phyloP scores from a whole-genome alignment of 2,329 filamentous ascomycete genomes.

The Aspergillus uvarum region DNA sequence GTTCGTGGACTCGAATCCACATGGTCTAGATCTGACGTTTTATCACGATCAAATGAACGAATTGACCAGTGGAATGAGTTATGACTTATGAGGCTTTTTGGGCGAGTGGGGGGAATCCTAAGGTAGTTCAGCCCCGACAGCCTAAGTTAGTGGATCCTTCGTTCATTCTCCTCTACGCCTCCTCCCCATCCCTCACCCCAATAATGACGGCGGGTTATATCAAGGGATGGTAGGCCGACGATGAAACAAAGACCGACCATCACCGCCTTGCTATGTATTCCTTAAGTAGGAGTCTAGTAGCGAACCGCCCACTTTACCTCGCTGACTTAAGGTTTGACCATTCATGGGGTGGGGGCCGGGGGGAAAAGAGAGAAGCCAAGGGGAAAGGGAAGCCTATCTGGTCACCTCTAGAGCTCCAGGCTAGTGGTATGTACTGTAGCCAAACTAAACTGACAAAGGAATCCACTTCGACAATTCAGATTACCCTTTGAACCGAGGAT shows the following conservation, averaged over 20 bases:
- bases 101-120: not conserved
- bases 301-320: not conserved
- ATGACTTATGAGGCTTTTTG: too few relatives aligned
- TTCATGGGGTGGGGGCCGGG: not conserved
- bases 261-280: not conserved
- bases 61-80: not conserved
- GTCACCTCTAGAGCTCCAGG: not conserved
- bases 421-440: too few relatives aligned
- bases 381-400: not conserved
- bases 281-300: not conserved
- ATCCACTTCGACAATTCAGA: not conserved
- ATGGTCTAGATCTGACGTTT: not conserved
- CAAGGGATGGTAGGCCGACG: not conserved
- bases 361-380: not conserved
- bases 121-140: not conserved
- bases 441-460: too few relatives aligned
- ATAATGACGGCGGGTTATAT: conserved; percentile 4
- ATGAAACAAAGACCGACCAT: not conserved
- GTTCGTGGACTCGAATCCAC: not conserved
- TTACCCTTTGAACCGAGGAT: too few relatives aligned
- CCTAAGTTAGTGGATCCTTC: not conserved
- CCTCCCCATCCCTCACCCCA: not conserved
- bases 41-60: not conserved
- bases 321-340: conserved; percentile 3
- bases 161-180: not conserved